Conservation (phyloP, 2,329 filamentous ascomycete genomes). For the Scedosporium aurantiacum region DNA sequence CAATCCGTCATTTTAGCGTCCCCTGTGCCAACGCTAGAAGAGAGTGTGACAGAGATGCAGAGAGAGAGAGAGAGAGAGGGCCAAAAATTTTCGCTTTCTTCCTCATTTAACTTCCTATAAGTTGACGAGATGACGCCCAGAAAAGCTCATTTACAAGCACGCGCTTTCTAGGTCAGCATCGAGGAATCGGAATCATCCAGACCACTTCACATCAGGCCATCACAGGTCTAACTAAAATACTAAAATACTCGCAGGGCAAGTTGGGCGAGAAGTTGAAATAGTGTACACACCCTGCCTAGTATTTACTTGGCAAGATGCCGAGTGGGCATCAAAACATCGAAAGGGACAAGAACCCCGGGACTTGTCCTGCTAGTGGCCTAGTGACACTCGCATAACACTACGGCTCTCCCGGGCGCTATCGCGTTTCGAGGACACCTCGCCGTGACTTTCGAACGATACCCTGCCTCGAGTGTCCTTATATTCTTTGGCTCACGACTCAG, state of each 20-base stretch:
- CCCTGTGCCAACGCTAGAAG: too few species aligned
- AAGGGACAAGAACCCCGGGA: not conserved
- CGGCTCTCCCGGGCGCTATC: not conserved
- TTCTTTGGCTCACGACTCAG: too few species aligned
- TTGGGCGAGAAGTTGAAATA: too few species aligned
- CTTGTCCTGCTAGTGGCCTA: not conserved
- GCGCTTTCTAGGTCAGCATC: not conserved
- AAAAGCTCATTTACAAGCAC: not conserved
- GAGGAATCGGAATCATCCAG: not conserved
- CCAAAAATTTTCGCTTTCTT: not conserved
- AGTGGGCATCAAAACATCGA: too few species aligned
- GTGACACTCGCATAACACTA: not conserved
- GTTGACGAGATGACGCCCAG: not conserved
- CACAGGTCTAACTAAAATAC: too few species aligned
- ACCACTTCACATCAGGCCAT: not conserved
- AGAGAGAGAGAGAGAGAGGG: too few species aligned
- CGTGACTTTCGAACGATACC: not conserved
- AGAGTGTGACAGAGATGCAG: too few species aligned
- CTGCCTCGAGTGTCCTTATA: not conserved
- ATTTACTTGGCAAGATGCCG: too few species aligned
- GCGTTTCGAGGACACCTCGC: not conserved
- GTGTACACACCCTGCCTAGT: too few species aligned
- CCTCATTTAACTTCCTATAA: not conserved
- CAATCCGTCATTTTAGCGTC: too few species aligned
- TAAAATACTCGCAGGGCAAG: too few species aligned